Evolutionary conservation across 495 filamentous ascomycete species (phyloP).

Genomic region (Platismatia glauca): DNA sequence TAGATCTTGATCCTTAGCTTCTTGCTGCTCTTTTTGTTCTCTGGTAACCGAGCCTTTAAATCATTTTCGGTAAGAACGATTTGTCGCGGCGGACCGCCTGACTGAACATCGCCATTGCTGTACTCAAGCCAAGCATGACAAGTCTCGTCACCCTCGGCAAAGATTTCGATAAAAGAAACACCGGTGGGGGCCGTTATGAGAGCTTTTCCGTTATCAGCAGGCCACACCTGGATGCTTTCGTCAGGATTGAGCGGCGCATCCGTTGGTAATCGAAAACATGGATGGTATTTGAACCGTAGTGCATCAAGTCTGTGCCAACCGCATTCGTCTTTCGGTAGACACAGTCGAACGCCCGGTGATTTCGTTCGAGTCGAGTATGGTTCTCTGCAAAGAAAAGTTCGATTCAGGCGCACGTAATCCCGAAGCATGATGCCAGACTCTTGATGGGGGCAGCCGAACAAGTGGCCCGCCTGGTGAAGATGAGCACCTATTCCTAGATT

Average conservation of each 20-base stretch:
- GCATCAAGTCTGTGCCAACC: slow-evolving; percentile 82
- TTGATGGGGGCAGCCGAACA: slow-evolving; percentile 81
- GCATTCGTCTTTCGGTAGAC: slow-evolving; percentile 69
- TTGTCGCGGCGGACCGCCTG: slow-evolving; percentile 55
- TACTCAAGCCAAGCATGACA: slow-evolving; percentile 78
- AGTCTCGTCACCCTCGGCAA: slow-evolving; percentile 60
- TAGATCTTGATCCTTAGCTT: slow-evolving; percentile 62
- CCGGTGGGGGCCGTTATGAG: slow-evolving; percentile 74
- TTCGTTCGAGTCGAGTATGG: slow-evolving; percentile 77
- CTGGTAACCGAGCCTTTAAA: slow-evolving; percentile 58
- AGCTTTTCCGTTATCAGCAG: slow-evolving; percentile 70
- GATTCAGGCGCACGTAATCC: slow-evolving; percentile 74
- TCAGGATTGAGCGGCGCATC: slow-evolving; percentile 59
- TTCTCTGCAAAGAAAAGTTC: slow-evolving; percentile 70
- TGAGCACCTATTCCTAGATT: slow-evolving; percentile 89
- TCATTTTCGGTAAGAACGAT: slow-evolving; percentile 66
- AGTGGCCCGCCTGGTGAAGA: slow-evolving; percentile 77
- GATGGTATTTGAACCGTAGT: slow-evolving; percentile 80
- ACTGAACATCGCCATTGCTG: slow-evolving; percentile 48
- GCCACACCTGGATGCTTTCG: slow-evolving; percentile 79
- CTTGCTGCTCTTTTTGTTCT: slow-evolving; percentile 56
- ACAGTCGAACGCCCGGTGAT: slow-evolving; percentile 62
- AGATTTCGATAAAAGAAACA: slow-evolving; percentile 74
- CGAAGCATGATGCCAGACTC: slow-evolving; percentile 81
- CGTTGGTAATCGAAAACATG: slow-evolving; percentile 76